Evolutionary conservation across 75 land plant species (phyloP).

Genomic region (Sequoia sempervirens): DNA sequence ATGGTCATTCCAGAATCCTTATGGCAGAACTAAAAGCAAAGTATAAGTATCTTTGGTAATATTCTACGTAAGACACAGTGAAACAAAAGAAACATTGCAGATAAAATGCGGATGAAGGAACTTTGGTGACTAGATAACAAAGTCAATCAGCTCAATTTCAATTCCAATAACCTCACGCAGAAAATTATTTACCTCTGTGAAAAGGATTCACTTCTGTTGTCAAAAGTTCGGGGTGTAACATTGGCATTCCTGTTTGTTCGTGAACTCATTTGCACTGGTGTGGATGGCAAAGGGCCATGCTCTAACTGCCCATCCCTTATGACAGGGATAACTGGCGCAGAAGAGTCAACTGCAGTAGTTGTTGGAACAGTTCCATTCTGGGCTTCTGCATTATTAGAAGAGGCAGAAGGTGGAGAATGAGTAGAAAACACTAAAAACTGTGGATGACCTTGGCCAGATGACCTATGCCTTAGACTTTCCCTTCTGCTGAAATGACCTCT

Average conservation of each 20-base stretch:
- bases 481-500: constrained; percentile 81
- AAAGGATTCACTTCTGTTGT: constrained; percentile 7
- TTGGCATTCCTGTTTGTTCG: background rate
- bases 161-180: background rate
- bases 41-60: background rate
- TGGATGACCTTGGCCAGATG: constrained; percentile 48
- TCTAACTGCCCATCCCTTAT: constrained; percentile 22
- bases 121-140: background rate
- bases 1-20: background rate
- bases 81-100: background rate
- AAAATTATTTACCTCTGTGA: constrained; percentile 2
- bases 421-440: constrained; percentile 63
- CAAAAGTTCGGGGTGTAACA: background rate
- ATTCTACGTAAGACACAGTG: background rate
- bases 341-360: constrained; percentile 17
- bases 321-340: constrained; percentile 16
- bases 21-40: background rate
- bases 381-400: constrained; percentile 20
- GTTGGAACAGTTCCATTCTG: constrained; percentile 14
- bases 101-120: background rate
- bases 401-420: constrained; percentile 26
- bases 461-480: constrained; percentile 53
- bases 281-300: constrained; percentile 8
- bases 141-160: background rate
- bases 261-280: background rate